A percentile compares a stretch with the other conserved stretches of the same genome.
Evolutionary conservation across 2,329 filamentous ascomycete genomes (phyloP).

Genomic region (Penicillium sp.): DNA sequence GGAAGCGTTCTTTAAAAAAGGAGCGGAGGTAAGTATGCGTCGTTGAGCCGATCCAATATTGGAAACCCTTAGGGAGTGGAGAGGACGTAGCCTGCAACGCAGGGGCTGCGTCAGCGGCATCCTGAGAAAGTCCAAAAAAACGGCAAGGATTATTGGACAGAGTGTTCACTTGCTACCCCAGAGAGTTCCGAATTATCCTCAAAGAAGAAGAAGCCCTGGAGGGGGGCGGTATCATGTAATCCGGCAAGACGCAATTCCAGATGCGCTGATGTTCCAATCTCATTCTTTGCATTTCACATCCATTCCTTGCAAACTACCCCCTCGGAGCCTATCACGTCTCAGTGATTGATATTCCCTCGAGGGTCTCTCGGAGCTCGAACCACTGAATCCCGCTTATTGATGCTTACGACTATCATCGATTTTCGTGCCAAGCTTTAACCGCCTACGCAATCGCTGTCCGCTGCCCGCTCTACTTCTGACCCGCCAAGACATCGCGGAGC

Average conservation of each 20-base stretch:
- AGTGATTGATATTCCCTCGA: neutral
- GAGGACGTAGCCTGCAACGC: slow-evolving; percentile 38
- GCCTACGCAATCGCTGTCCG: slow-evolving; percentile 12
- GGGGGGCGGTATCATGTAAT: slow-evolving; percentile 24
- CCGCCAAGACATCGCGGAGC: slow-evolving; percentile 12
- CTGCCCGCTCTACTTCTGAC: slow-evolving; percentile 2
- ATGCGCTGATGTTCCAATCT: slow-evolving; percentile 21
- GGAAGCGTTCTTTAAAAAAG: slow-evolving; percentile 13
- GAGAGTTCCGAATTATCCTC: too few relatives aligned
- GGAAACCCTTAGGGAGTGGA: slow-evolving; percentile 20
- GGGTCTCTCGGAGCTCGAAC: neutral
- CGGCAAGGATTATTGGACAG: slow-evolving; percentile 21
- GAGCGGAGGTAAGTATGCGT: slow-evolving; percentile 21
- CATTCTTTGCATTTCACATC: slow-evolving; percentile 1
- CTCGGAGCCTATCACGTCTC: neutral
- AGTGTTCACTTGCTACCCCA: slow-evolving; percentile 18
- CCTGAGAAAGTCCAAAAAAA: slow-evolving; percentile 20
- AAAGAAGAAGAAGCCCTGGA: slow-evolving; percentile 4
- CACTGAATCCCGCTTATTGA: neutral
- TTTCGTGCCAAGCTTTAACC: slow-evolving; percentile 2
- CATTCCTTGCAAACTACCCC: neutral
- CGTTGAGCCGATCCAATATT: slow-evolving; percentile 19
- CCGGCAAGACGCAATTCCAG: slow-evolving; percentile 19
- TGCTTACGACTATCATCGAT: neutral
- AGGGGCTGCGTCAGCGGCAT: slow-evolving; percentile 43